Evolutionary conservation across 495 filamentous ascomycete genomes (phyloP).

Genomic region (Aspergillus indologenus): DNA sequence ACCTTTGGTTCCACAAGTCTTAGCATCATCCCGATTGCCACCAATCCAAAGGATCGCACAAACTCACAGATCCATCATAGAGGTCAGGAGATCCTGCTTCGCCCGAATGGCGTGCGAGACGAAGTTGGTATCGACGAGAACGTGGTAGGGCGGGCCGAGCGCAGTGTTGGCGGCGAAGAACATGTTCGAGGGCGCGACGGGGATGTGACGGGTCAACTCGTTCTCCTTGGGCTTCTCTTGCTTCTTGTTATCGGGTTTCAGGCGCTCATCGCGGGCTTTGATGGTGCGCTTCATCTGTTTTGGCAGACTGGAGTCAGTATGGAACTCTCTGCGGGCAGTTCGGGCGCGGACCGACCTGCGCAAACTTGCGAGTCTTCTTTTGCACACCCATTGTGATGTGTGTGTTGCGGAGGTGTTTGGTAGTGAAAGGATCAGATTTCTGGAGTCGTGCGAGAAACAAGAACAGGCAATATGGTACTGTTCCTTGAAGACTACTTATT

Average conservation of each 20-base stretch:
- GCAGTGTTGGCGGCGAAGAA: conserved; percentile 96
- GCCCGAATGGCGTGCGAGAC: conserved; percentile 84
- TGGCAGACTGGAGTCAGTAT: not conserved
- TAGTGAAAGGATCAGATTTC: not conserved
- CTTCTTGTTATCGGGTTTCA: conserved; percentile 44
- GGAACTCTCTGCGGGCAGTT: not conserved
- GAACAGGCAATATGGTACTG: not conserved
- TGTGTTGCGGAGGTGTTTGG: not conserved
- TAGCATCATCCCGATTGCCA: conserved; percentile 59
- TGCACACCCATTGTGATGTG: conserved; percentile 54
- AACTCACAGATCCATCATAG: conserved; percentile 74
- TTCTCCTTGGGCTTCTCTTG: conserved; percentile 43
- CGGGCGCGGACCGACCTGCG: conserved; percentile 28
- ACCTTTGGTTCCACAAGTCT: conserved; percentile 37
- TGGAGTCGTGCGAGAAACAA: too few species aligned
- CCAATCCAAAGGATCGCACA: conserved; percentile 48
- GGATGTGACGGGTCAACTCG: conserved; percentile 42
- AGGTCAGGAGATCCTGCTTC: conserved; percentile 82
- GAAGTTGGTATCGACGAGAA: conserved; percentile 89
- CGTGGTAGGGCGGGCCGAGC: conserved; percentile 81
- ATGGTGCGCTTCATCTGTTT: conserved; percentile 59
- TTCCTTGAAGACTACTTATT: not conserved
- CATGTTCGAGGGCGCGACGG: conserved; percentile 77
- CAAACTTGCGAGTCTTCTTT: conserved; percentile 66
- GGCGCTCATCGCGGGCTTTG: conserved; percentile 58